Conservation (phyloP, 495 filamentous ascomycete genomes). For the Lophium mytilinum region DNA sequence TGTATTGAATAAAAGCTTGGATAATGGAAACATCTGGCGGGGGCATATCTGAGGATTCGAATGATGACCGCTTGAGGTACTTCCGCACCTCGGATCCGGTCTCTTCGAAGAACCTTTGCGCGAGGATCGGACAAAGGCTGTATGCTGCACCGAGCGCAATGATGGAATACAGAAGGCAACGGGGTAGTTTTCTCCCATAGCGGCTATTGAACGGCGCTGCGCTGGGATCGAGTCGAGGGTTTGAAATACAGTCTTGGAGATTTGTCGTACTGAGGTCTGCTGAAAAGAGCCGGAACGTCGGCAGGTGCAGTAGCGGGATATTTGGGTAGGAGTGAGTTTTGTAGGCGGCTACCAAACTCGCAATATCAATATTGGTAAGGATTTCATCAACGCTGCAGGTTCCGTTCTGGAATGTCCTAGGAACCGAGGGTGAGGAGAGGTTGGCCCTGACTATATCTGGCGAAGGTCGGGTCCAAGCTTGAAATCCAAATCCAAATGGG, state of each 20-base stretch:
- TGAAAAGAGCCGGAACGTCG: background rate
- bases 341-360: background rate
- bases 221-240: background rate
- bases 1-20: background rate
- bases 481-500: no score
- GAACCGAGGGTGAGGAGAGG: background rate
- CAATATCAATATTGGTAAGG: background rate
- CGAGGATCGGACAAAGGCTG: background rate
- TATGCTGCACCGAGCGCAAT: background rate
- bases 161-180: background rate
- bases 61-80: background rate
- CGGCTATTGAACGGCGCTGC: background rate
- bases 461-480: no score
- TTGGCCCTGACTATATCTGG: no score
- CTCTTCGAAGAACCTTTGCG: background rate
- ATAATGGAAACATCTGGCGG: background rate
- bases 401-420: background rate
- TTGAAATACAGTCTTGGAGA: background rate
- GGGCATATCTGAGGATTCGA: background rate
- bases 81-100: background rate
- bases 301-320: background rate
- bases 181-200: background rate
- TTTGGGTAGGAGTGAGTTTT: background rate
- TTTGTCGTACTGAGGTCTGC: background rate
- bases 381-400: background rate